Base-by-base conservation (phyloP, 176 grass and related monocot species). In the Triticum dicoccoides region DNA sequence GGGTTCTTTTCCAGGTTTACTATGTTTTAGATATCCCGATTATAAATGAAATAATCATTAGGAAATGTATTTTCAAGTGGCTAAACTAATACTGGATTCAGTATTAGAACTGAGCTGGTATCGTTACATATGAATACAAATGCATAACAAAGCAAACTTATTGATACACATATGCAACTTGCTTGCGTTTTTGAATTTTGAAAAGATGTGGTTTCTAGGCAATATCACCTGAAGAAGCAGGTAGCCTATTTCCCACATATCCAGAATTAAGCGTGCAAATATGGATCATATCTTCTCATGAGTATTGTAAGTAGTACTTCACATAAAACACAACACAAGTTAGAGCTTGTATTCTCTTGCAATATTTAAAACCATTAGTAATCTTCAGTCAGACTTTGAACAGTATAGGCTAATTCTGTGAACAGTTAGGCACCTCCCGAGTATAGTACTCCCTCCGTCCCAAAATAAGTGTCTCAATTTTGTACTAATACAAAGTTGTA, bases 11-110 rank as follows among this genome's bases (percentile, higher is more conserved):
- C 11, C 23, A 45, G 2, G 25, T 77, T 38, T 85, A 27, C 33
- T 84, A 61, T 7, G 77, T 83, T 29, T 38, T 78, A 14, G 12
- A 76, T 86, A 32, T 70, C 64, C 51, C 35, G 6, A 45, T 74
- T 69, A 58, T 32, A 69, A 61, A 67, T 66, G 29, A 45, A 47
- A 75, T 75, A 49, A 75, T 49, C 23, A 49, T 41, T 77, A 47
- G 39, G 34, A 58, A 2, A n/a, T 76, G 66, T 24, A 59, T 30
- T 42, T 33, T 77, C 42, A 44, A 69, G 42, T 68, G 69, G 30
- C 6, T 66, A 77, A 82, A 65, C 29, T 38, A 47, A 64, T 74
- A 81, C 27, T 41, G 13, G 61, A 41, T 82, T 39, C 39, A 67
- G 25, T 35, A n/a, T 67, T 79, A 61, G n/a, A 79, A 59, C 67